Evolutionary conservation across 2,329 filamentous ascomycete species (phyloP), one percentile per base, ranked within the genome.

Genomic region (Boeremia exigua): DNA sequence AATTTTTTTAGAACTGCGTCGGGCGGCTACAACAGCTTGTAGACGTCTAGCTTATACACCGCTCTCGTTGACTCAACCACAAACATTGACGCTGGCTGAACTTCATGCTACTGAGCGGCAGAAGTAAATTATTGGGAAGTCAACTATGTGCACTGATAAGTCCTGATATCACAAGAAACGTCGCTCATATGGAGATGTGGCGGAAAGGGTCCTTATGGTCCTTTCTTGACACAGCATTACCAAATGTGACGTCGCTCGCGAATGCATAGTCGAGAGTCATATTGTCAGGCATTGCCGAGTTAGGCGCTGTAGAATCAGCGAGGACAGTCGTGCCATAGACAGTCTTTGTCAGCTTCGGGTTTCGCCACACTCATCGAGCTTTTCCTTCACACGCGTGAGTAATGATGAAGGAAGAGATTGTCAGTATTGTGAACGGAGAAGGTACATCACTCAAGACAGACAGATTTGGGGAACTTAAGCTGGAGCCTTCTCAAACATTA

Each of bases 281-380:
- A 1, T 63, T 60, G 36, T 80, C 78, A 11, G 76, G 72, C n/a
- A 83, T 70, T n/a, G 78, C 81, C 29, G 78, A 76, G 44, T 78
- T 77, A 2, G 76, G 60, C 14, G 77, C 78, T 2, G 77, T 71
- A 3, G 79, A 78, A 34, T 79, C 69, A 17, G 77, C 74, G 2
- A 80, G 79, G 7, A 67, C 70, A n/a, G 75, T 80, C 3, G 79
- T 80, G 25, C 69, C 71, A 36, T 69, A 67, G 54, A 82, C 77
- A 28, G 67, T 69, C 37, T 72, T 68, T 40, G 73, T 72, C 11
- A 80, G 73, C 25, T 69, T 71, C 43, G 78, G 60, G 53, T 78
- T 79, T 65, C 82, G 80, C 80, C 64, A 40, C 69, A 71, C 36
- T 71, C 69, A 14, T 71, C 62, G 12, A 66, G 63, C 6, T 70